Percentiles rank a stretch among this genome's conserved stretches.
These are phyloP conservation scores for Oenanthe sinensis DNA, from an alignment of 129 eudicot species.

Conservation along the genomic window DNA sequence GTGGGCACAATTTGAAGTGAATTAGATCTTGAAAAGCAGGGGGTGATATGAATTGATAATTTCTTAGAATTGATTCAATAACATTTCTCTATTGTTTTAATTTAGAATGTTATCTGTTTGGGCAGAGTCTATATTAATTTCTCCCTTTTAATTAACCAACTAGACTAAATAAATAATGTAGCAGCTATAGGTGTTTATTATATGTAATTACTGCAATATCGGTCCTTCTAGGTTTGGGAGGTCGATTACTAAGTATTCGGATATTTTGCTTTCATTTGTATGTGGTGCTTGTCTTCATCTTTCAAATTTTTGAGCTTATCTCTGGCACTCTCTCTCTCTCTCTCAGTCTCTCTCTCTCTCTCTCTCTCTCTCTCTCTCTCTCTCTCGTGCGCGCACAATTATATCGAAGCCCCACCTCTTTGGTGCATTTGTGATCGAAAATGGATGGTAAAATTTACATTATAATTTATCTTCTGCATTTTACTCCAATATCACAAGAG, in stretches of 20 bases:
- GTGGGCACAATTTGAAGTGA: neutral
- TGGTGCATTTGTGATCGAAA: neutral
- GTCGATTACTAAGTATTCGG: neutral
- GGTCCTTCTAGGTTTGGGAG: neutral
- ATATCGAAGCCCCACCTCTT: neutral
- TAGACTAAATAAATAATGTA: neutral
- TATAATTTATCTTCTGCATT: neutral
- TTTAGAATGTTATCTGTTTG: neutral
- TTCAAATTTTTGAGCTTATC: neutral
- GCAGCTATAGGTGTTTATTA: neutral
- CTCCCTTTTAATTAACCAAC: neutral
- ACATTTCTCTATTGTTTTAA: neutral
- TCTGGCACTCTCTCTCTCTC: neutral
- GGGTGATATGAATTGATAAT: neutral
- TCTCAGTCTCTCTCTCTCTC: neutral
- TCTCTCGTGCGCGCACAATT: too few species aligned
- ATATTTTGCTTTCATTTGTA: neutral
- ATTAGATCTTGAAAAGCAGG: neutral
- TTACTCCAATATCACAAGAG: neutral
- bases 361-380: neutral
- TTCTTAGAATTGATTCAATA: neutral
- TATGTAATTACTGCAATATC: neutral
- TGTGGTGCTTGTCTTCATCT: neutral
- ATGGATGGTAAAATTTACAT: neutral
- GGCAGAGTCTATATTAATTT: neutral